Evolutionary conservation across 2,329 filamentous ascomycete species (phyloP).

Genomic region (Bipolaris zeicola): DNA sequence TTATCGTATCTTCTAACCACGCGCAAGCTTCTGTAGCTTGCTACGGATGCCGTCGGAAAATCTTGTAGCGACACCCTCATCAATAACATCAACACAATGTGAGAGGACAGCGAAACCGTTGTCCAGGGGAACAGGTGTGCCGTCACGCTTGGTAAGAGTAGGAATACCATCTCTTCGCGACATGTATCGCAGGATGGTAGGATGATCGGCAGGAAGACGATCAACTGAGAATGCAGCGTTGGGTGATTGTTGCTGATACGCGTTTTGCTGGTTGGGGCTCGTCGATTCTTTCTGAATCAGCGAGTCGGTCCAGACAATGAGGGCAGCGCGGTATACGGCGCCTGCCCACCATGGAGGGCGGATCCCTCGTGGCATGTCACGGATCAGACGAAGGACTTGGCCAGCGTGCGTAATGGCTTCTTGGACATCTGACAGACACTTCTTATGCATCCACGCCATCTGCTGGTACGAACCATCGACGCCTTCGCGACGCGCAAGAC

Average conservation of each 20-base stretch:
- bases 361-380: conserved; percentile 63
- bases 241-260: conserved; percentile 46
- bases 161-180: conserved; percentile 61
- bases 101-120: conserved; percentile 56
- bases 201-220: conserved; percentile 57
- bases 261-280: conserved; percentile 42
- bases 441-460: conserved; percentile 61
- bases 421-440: conserved; percentile 67
- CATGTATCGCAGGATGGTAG: conserved; percentile 57
- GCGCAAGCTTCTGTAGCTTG: conserved; percentile 57
- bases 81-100: conserved; percentile 60
- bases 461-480: conserved; percentile 63
- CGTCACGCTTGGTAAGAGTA: conserved; percentile 58
- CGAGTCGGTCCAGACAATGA: conserved; percentile 57
- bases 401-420: conserved; percentile 71
- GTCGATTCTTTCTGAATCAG: conserved; percentile 57
- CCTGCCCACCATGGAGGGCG: conserved; percentile 74
- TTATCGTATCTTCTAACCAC: conserved; percentile 25
- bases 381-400: conserved; percentile 67
- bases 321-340: conserved; percentile 67
- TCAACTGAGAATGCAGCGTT: conserved; percentile 58
- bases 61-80: conserved; percentile 58
- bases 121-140: conserved; percentile 54
- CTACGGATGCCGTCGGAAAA: conserved; percentile 61
- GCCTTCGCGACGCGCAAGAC: conserved; percentile 65